Percentiles rank a stretch among this genome's conserved stretches.
These are phyloP conservation scores for Apiosordaria backusii DNA, from an alignment of 495 filamentous ascomycete genomes.

Conservation along the genomic window DNA sequence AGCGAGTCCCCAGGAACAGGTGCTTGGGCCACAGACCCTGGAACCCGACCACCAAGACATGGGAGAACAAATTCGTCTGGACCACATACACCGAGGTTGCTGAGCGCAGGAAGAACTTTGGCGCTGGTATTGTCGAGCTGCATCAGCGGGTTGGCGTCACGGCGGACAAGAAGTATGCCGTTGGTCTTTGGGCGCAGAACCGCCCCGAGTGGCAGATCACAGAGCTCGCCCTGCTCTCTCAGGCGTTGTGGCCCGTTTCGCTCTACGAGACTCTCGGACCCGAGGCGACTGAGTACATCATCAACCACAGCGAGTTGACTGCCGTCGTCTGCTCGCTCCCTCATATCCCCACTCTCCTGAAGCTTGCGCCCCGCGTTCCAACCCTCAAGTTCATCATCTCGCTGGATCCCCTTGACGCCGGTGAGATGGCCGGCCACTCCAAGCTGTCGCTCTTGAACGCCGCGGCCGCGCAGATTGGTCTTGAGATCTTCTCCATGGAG, in stretches of 20 bases:
- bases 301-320: slow-evolving; percentile 76
- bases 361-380: slow-evolving; percentile 74
- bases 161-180: slow-evolving; percentile 63
- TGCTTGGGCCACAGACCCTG: slow-evolving; percentile 83
- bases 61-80: slow-evolving; percentile 74
- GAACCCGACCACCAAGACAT: slow-evolving; percentile 70
- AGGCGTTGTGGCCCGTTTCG: slow-evolving; percentile 84
- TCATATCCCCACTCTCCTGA: slow-evolving; percentile 82
- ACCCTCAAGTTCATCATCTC: slow-evolving; percentile 84
- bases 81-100: slow-evolving; percentile 77
- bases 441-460: slow-evolving; percentile 73
- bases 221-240: slow-evolving; percentile 85
- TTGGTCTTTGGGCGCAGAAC: slow-evolving; percentile 95
- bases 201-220: slow-evolving; percentile 96
- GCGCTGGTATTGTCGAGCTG: slow-evolving; percentile 79
- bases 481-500: slow-evolving; percentile 71
- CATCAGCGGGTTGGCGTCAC: slow-evolving; percentile 66
- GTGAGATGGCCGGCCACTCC: slow-evolving; percentile 71
- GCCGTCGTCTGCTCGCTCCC: slow-evolving; percentile 77
- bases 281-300: slow-evolving; percentile 88
- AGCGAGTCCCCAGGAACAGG: slow-evolving; percentile 51
- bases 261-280: slow-evolving; percentile 95
- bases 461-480: slow-evolving; percentile 65
- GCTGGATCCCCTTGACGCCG: slow-evolving; percentile 78
- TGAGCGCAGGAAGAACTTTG: slow-evolving; percentile 75